phyloP scores from a whole-genome alignment of 2,329 filamentous ascomycete genomes.

The Fusarium phyllophilum region DNA sequence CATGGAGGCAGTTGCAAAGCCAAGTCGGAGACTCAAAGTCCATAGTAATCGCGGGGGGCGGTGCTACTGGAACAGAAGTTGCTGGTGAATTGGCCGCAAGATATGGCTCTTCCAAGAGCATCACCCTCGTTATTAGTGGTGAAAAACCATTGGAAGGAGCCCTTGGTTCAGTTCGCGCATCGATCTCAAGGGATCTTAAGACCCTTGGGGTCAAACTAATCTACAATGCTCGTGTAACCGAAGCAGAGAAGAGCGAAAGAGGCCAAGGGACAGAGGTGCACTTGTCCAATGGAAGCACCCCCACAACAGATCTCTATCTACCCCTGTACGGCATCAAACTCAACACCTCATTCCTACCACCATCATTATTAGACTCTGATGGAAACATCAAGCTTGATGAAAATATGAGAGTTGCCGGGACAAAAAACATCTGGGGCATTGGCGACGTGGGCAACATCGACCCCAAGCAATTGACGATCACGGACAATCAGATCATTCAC shows the following conservation, averaged over 20 bases:
- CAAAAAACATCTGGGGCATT: conserved; percentile 54
- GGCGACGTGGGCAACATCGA: conserved; percentile 56
- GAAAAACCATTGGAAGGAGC: conserved; percentile 30
- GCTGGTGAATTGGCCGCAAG: conserved; percentile 50
- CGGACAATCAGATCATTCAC: conserved; percentile 48
- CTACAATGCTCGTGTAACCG: conserved; percentile 47
- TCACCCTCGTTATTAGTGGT: conserved; percentile 43
- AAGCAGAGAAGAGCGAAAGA: conserved; percentile 6
- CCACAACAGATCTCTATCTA: conserved; percentile 53
- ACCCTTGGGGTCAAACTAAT: conserved; percentile 45
- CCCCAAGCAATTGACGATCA: conserved; percentile 50
- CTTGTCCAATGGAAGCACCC: conserved; percentile 46
- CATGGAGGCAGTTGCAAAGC: conserved; percentile 48
- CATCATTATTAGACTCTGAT: conserved; percentile 44
- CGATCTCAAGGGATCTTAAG: conserved; percentile 37
- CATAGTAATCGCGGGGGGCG: conserved; percentile 53
- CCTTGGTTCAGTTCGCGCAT: conserved; percentile 47
- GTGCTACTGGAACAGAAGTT: conserved; percentile 52
- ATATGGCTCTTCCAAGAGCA: conserved; percentile 44
- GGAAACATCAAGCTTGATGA: conserved; percentile 50
- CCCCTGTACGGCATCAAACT: conserved; percentile 56
- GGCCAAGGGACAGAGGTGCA: conserved; percentile 35
- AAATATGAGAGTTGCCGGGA: conserved; percentile 46
- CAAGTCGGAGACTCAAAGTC: conserved; percentile 40
- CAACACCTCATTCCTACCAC: conserved; percentile 56